Evolutionary conservation across 2,329 filamentous ascomycete species (phyloP), one percentile per base, ranked within the genome.

Genomic region (Diaporthe nobilis): DNA sequence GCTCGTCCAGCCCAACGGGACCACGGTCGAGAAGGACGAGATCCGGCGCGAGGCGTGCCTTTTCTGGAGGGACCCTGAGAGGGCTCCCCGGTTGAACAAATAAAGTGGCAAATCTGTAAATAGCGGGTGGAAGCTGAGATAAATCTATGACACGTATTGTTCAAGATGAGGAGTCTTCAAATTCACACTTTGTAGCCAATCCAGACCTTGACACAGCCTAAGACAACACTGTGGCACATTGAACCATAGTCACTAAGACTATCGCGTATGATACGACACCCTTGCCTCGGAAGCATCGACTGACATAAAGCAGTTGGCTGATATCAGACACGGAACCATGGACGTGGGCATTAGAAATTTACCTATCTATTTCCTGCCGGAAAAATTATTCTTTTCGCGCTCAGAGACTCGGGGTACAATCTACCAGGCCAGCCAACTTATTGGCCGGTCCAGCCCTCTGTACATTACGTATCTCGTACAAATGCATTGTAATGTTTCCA

Each of bases 11-110:
- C 81, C 82, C 0, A 72, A 77, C 2, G 75, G 80, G 28, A 84
- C 84, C 0, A 78, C 79, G 73, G 80, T 83, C 3, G 84, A 85
- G 78, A 74, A 78, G 58, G 83, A 85, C 37, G 73, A 73, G 3
- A 84, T 85, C 28, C 78, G 84, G 2, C 80, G 75, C 39, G 80
- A 83, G 65, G 79, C 80, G 5, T 85, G 83, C 55, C 75, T 82
- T 7, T 85, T 80, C 75, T 85, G 84, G 84, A 81, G 84, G 55
- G 82, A 84, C 53, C 80, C 81, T 0, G 79, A 82, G 71, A 81
- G 82, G n/a, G 83, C 83, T 1, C 39, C 77, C 2, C 77, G 83
- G 13, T 44, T 85, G 39, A 85, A 85, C 61, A 85, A 85, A 61
- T 85, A 80, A 28, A 37, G 1, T 9, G 13, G 13, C 31, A 22